A percentile compares a stretch with the other conserved stretches of the same genome.
Conservation (phyloP, 2,329 filamentous ascomycete genomes). For the Ustilaginoidea virens region DNA sequence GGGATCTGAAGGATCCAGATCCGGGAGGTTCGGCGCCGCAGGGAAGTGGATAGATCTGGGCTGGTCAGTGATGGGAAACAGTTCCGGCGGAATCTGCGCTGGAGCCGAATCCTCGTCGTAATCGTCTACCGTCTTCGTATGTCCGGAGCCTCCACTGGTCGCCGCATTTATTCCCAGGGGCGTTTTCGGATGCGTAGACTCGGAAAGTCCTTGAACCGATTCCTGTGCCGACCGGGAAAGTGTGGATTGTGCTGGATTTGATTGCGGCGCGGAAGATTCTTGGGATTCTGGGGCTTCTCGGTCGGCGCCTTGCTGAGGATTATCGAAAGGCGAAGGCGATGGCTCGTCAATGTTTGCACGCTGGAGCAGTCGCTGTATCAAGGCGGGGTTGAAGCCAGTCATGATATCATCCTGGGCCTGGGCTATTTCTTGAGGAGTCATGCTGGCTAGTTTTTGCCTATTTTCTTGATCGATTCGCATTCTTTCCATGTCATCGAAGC, state of each 20-base stretch:
- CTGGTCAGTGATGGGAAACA: slow-evolving; percentile 25
- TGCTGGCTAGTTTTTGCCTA: slow-evolving; percentile 50
- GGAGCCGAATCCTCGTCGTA: slow-evolving; percentile 29
- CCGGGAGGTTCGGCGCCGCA: slow-evolving; percentile 36
- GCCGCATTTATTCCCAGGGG: too few relatives aligned
- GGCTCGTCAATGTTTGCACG: slow-evolving; percentile 60
- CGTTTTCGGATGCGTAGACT: neutral
- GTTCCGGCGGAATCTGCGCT: slow-evolving; percentile 22
- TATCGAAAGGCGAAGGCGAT: slow-evolving; percentile 28
- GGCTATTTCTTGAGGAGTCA: slow-evolving; percentile 73
- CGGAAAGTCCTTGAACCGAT: too few relatives aligned
- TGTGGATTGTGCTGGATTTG: neutral
- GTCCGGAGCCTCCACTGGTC: too few relatives aligned
- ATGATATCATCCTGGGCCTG: slow-evolving; percentile 70
- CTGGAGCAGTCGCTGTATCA: slow-evolving; percentile 63
- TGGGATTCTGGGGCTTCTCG: neutral
- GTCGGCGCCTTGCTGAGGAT: neutral
- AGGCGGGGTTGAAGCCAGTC: slow-evolving; percentile 53
- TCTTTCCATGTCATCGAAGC: slow-evolving; percentile 41
- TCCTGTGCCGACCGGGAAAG: too few relatives aligned
- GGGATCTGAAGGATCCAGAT: slow-evolving; percentile 70
- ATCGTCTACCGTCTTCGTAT: slow-evolving; percentile 13
- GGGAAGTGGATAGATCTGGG: slow-evolving; percentile 46
- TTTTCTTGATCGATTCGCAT: slow-evolving; percentile 74
- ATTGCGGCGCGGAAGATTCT: too few relatives aligned